Evolutionary conservation across 495 filamentous ascomycete species (phyloP), one percentile per base, ranked within the genome.

Genomic region (Jackrogersella minutella): DNA sequence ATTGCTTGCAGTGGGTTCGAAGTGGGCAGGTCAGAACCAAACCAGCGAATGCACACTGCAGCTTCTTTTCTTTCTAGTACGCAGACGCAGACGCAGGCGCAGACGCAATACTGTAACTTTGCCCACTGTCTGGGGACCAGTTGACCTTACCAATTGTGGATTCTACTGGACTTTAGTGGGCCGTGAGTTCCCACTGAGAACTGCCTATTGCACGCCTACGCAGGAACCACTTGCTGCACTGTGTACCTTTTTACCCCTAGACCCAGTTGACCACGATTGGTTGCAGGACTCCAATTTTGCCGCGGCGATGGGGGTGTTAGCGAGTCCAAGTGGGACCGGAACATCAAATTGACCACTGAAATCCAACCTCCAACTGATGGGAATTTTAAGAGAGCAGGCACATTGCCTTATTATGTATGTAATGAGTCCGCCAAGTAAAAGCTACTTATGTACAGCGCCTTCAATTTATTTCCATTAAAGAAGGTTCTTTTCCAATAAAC

Each of bases 301-400:
- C 66, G 66, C 66, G 66, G 44, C 37, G 43, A 50, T 64, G 58
- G 59, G 37, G 37, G 31, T 55, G 43, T 46, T 55, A 55, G 55
- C 56, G 26, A 64, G 17, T 47, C 21, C 14, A 69, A 21, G 66
- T 69, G 66, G 66, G 31, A 30, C 54, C 17, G 13, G 24, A 46
- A 33, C 36, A 60, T 11, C 52, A 64, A 49, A 69, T 64, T 69
- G 60, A 52, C 66, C 66, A 69, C 50, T 69, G 59, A 59, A 34
- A 51, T 36, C 19, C 26, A 34, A 37, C 28, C 10, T 21, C 30
- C 47, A 59, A 31, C 24, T 54, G 58, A 39, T 54, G 58, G 30
- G 49, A 54, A 62, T 50, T 62, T 37, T 3, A 57, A 41, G 53
- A 62, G 60, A 57, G 44, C 36, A 58, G 17, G 36, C 21, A 51